A percentile compares a stretch with the other conserved stretches of the same genome.
phyloP scores from a whole-genome alignment of 1,139 yeast species.

The Sugiyamaella sp. region DNA sequence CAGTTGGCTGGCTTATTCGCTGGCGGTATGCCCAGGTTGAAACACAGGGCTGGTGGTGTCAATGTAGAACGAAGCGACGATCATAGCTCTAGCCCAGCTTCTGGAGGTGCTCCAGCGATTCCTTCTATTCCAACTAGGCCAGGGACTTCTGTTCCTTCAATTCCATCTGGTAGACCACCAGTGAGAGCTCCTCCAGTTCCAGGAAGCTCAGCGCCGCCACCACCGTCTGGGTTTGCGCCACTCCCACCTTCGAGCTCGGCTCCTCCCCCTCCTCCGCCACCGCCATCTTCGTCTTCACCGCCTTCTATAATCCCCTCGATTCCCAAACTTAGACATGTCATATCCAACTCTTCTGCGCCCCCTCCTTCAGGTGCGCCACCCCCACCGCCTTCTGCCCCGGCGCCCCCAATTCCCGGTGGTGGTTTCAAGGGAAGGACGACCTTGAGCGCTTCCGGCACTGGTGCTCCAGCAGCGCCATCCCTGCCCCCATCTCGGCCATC shows the following conservation, averaged over 20 bases:
- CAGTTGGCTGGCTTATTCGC: conserved; percentile 80
- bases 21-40: conserved; percentile 82
- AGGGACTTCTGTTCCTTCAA: conserved; percentile 25
- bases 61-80: conserved; percentile 44
- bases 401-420: conserved; percentile 22
- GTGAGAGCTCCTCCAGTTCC: conserved; percentile 23
- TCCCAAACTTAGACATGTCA: conserved; percentile 9
- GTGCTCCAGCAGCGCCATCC: not conserved
- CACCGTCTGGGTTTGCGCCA: conserved; percentile 29
- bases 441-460: not conserved
- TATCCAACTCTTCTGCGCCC: conserved; percentile 21
- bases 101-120: conserved; percentile 23
- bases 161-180: conserved; percentile 30
- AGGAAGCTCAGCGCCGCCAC: conserved; percentile 32
- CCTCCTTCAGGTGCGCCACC: conserved; percentile 32
- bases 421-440: not conserved
- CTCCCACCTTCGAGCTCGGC: conserved; percentile 29
- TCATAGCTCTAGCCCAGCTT: conserved; percentile 30
- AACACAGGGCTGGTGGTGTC: conserved; percentile 55
- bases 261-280: conserved; percentile 20
- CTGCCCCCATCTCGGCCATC: conserved; percentile 27
- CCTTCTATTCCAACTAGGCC: conserved; percentile 23
- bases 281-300: conserved; percentile 15
- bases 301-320: conserved; percentile 19
- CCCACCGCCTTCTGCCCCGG: conserved; percentile 31